Evolutionary conservation across 257 asterid genomes (phyloP), one percentile per base, ranked within the genome.

Genomic region (Solanum pennellii): DNA sequence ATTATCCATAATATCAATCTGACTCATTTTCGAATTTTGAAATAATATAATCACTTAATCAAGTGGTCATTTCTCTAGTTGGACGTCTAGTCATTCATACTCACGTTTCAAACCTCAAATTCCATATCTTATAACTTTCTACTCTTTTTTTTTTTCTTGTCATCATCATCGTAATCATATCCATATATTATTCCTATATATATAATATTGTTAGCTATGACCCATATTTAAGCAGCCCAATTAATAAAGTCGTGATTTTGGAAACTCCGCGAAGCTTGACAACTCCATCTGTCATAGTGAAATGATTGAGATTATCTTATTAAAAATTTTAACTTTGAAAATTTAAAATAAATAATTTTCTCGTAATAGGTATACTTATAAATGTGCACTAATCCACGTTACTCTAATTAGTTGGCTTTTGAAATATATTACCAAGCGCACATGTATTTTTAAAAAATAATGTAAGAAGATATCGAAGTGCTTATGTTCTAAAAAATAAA

Each of bases 51-150:
- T 80, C 68, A 41, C 42, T 80, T 5, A 2, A 80, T 47, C 44
- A 41, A 47, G 56, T 62, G 85, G 83, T 83, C 76, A 37, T 85
- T 47, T 89, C 52, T 87, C 86, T 89, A 85, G 79, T 88, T 87
- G 88, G 56, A 84, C 45, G 86, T 93, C 92, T 92, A 91, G 90
- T 93, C 94, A 91, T 47, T 47, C 85, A 80, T 47, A 80, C 44
- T 47, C 68, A 16, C 18, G 44, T 80, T 80, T 80, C 68, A 15
- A 52, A 52, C 16, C 16, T 52, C 62, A 52, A 52, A 47, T 16
- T 80, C 85, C 68, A 80, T 7, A 47, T 27, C 65, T 45, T 79
- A 52, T 6, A 13, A 4, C 62, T 42, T 79, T 47, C 85, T 47
- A 29, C 15, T 33, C 3, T 35, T 5, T 35, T 37, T 80, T n/a